Base-by-base conservation (phyloP, 2,329 filamentous ascomycete genomes). In the Chaetothyriales sp. region DNA sequence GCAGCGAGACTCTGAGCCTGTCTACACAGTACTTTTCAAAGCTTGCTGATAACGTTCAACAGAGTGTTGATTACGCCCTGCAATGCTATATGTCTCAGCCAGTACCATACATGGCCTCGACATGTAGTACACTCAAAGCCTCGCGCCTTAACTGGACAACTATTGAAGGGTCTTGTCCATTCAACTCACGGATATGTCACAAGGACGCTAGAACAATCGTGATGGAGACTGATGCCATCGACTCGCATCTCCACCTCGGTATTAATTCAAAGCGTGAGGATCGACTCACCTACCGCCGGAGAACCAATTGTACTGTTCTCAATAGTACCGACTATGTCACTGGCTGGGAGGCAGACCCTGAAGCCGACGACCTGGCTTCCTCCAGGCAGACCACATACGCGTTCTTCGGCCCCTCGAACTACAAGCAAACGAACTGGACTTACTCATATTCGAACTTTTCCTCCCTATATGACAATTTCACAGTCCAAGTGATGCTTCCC, bases 71-170 rank as follows among this genome's bases (percentile, higher is more conserved):
- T 43, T 59, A 59, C 44, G 55, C 57, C 18, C 55, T 52, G 43
- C 43, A 53, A 28, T 59, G 57, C 28, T 59, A 59, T 44, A 28
- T 56, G n/a, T 46, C 53, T n/a, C n/a, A n/a, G n/a, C n/a, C n/a
- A n/a, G n/a, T n/a, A n/a, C n/a, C n/a, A n/a, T n/a, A n/a, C n/a
- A n/a, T n/a, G n/a, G n/a, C n/a, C n/a, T n/a, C n/a, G n/a, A n/a
- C n/a, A n/a, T n/a, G n/a, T n/a, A n/a, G n/a, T n/a, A n/a, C n/a
- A n/a, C n/a, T n/a, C n/a, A n/a, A n/a, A n/a, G n/a, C n/a, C n/a
- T n/a, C n/a, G n/a, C n/a, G n/a, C n/a, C n/a, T n/a, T n/a, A n/a
- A n/a, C n/a, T n/a, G n/a, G n/a, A n/a, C n/a, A n/a, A n/a, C n/a
- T n/a, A n/a, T n/a, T n/a, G n/a, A n/a, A n/a, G n/a, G n/a, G n/a